Evolutionary conservation across 2,329 filamentous ascomycete genomes (phyloP).

Genomic region (Ceratocystis ficicola): DNA sequence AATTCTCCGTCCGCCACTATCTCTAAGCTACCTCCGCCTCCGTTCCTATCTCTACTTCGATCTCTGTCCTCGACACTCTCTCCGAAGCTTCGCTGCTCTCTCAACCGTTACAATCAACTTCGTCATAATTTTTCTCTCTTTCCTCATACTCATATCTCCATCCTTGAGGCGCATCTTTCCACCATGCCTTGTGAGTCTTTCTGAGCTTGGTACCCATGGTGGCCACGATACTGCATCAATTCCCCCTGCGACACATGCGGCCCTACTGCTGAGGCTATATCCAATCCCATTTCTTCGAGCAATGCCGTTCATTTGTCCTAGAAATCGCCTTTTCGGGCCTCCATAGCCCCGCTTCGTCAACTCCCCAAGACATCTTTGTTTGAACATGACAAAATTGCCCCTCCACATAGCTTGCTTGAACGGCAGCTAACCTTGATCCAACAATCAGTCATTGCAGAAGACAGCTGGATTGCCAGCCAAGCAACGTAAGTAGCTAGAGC

Average conservation of each 20-base stretch:
- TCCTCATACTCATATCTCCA: background rate
- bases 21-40: background rate
- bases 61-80: background rate
- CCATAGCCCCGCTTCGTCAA: background rate
- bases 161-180: conserved; percentile 7
- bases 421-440: conserved; percentile 7
- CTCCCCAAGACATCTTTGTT: background rate
- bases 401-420: conserved; percentile 9
- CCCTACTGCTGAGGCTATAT: conserved; percentile 16
- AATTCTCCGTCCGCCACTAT: background rate
- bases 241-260: conserved; percentile 11
- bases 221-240: background rate
- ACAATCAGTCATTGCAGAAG: conserved; percentile 30
- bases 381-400: conserved; percentile 1
- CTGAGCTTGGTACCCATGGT: conserved; percentile 6
- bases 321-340: background rate
- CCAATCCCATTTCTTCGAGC: background rate
- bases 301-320: background rate
- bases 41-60: background rate
- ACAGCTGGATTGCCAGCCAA: conserved; percentile 33
- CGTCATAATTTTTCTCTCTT: background rate
- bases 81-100: background rate
- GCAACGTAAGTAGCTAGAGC: conserved; percentile 28
- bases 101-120: background rate
- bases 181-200: conserved; percentile 32